phyloP scores from a whole-genome alignment of 2,329 filamentous ascomycete species.

The Didymella lethalis region DNA sequence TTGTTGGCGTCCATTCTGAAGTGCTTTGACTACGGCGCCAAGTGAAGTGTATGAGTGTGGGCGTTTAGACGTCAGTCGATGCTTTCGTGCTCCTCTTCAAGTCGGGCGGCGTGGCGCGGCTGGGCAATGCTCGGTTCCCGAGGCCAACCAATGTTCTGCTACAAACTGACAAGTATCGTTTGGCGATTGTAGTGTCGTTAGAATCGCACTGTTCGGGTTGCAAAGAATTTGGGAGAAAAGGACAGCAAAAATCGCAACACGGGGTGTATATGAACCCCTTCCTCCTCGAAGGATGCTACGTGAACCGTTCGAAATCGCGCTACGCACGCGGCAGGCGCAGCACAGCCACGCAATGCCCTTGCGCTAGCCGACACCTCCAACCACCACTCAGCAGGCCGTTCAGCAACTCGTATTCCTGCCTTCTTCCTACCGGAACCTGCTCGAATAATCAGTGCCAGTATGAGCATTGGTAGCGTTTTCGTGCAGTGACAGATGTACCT shows the following conservation, averaged over 20 bases:
- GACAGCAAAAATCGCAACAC: not conserved
- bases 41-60: constrained; percentile 20
- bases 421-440: too few species aligned
- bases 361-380: not conserved
- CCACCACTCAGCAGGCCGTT: not conserved
- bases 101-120: constrained; percentile 28
- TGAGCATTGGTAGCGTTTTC: too few species aligned
- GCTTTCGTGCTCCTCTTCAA: not conserved
- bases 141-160: constrained; percentile 1
- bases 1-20: constrained; percentile 24
- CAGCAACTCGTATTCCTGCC: not conserved
- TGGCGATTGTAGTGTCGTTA: not conserved
- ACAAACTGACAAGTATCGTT: not conserved
- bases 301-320: constrained; percentile 5
- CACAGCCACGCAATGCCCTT: constrained; percentile 1
- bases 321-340: constrained; percentile 3
- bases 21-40: not conserved
- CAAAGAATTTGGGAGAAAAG: not conserved
- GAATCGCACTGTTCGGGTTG: not conserved
- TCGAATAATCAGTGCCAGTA: too few species aligned
- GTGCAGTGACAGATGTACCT: too few species aligned
- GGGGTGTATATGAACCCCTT: constrained; percentile 3
- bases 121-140: constrained; percentile 27
- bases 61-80: constrained; percentile 14
- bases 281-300: constrained; percentile 14